Evolutionary conservation across 306 rosid species (phyloP), one percentile per base, ranked within the genome.

Genomic region (Gastrolobium bilobum): DNA sequence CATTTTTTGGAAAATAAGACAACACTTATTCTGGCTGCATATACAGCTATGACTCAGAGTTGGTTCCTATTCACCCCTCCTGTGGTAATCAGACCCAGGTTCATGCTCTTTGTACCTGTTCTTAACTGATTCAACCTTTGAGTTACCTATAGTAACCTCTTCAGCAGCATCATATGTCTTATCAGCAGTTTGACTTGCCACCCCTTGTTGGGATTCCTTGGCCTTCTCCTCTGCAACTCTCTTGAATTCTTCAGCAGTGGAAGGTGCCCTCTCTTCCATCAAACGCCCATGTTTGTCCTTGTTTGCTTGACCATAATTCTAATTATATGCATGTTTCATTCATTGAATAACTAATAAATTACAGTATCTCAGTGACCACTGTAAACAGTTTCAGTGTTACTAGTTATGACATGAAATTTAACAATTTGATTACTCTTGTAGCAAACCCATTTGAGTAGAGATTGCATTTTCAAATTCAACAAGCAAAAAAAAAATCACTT

Each of bases 191-290:
- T 84, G 85, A 66, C 88, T 66, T 43, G 77, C 42, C 59, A 73
- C 43, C 59, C 65, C 81, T 56, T 81, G 33, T 13, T 60, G 52
- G 9, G 82, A n/a, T 56, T 47, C 83, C 43, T 74, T 84, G 33
- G 80, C 77, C 42, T 59, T 84, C 68, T 84, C 88, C 20, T 84
- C 88, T 20, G 88, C 88, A 1, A 81, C 85, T 68, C 88, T 76
- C 62, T 64, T 4, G 39, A 84, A 84, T 10, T 84, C 88, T 20
- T 84, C 85, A 48, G 88, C 88, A 2, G 83, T 84, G 0, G 91
- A 88, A 30, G 87, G 87, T 63, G 91, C 89, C 50, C 89, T 83
- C 69, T 77, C 89, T 71, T 83, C 86, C 72, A 76, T 62, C 38
- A 83, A 76, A 30, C 79, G 69, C 33, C 77, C 15, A 0, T 35